Conservation (phyloP, 208 protist genomes). For the Wallacemonas sp. region DNA sequence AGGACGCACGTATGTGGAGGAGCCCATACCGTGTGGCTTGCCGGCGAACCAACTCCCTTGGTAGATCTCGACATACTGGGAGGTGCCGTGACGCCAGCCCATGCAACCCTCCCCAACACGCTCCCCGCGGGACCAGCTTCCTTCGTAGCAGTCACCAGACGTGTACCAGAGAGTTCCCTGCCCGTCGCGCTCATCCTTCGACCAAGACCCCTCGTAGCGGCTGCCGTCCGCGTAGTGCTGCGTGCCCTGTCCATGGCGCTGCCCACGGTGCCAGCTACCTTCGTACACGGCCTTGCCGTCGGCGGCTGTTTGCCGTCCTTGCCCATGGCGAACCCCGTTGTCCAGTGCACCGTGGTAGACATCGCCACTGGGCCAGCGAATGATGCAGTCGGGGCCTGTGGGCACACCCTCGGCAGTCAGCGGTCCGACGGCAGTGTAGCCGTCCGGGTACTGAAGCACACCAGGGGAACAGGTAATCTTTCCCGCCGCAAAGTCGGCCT, state of each 20-base stretch:
- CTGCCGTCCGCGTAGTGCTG: conserved; percentile 72
- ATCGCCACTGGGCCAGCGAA: conserved; percentile 70
- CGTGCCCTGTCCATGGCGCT: conserved; percentile 60
- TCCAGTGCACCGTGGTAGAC: conserved; percentile 56
- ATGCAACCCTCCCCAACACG: conserved; percentile 68
- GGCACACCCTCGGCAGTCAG: conserved; percentile 19
- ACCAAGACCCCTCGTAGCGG: conserved; percentile 68
- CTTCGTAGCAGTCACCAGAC: conserved; percentile 78
- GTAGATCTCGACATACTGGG: conserved; percentile 68
- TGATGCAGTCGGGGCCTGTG: conserved; percentile 24
- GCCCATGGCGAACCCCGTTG: conserved; percentile 75
- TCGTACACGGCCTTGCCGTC: conserved; percentile 49
- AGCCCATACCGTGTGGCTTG: conserved; percentile 64
- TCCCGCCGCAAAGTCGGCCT: conserved; percentile 28
- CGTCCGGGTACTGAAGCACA: neutral
- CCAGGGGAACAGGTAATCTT: neutral
- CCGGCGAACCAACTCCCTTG: conserved; percentile 69
- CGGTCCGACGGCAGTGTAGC: neutral
- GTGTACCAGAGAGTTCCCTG: conserved; percentile 50
- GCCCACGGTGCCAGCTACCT: conserved; percentile 64
- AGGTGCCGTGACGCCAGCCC: conserved; percentile 59
- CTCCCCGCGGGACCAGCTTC: conserved; percentile 51
- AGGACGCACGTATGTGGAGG: conserved; percentile 53
- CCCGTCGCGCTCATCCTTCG: conserved; percentile 49
- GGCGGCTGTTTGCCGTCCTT: conserved; percentile 52